Conservation (phyloP, 2,329 filamentous ascomycete genomes). For the Neofusicoccum ribis region DNA sequence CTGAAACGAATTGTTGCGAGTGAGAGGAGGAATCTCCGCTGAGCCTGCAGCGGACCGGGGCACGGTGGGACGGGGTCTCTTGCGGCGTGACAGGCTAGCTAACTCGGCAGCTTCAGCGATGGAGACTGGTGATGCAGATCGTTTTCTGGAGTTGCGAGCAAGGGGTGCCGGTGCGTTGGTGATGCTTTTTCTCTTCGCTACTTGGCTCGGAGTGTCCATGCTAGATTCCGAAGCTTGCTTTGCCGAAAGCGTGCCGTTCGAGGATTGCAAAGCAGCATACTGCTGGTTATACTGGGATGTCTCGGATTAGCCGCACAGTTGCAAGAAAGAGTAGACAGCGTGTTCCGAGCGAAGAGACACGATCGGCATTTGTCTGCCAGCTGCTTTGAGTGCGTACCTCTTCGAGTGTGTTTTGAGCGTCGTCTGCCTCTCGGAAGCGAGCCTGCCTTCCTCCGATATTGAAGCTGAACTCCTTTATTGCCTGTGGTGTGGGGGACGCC, state of each 20-base stretch:
- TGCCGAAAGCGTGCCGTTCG: slow-evolving; percentile 49
- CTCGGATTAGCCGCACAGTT: not conserved
- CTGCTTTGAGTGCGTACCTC: slow-evolving; percentile 47
- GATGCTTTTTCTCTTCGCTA: slow-evolving; percentile 25
- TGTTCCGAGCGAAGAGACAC: not conserved
- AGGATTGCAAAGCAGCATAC: slow-evolving; percentile 45
- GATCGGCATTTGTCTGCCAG: not conserved
- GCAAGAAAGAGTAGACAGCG: not conserved
- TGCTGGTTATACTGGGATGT: slow-evolving; percentile 44
- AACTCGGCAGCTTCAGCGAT: slow-evolving; percentile 56
- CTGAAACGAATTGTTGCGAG: slow-evolving; percentile 16
- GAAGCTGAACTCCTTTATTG: slow-evolving; percentile 76
- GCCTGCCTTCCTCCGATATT: slow-evolving; percentile 63
- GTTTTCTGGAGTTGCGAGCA: slow-evolving; percentile 43
- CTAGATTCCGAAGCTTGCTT: slow-evolving; percentile 43
- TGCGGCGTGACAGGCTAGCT: slow-evolving; percentile 51
- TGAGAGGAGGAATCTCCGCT: slow-evolving; percentile 8
- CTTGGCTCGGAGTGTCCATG: slow-evolving; percentile 43
- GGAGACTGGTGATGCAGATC: slow-evolving; percentile 54
- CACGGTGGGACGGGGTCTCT: slow-evolving; percentile 42
- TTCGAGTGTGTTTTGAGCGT: slow-evolving; percentile 53
- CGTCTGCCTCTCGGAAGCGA: slow-evolving; percentile 64
- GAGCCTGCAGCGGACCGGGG: slow-evolving; percentile 14
- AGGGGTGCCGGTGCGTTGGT: slow-evolving; percentile 26
- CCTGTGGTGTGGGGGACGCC: slow-evolving; percentile 74